phyloP scores from a whole-genome alignment of 495 filamentous ascomycete species.

The Elaphomyces granulatus region DNA sequence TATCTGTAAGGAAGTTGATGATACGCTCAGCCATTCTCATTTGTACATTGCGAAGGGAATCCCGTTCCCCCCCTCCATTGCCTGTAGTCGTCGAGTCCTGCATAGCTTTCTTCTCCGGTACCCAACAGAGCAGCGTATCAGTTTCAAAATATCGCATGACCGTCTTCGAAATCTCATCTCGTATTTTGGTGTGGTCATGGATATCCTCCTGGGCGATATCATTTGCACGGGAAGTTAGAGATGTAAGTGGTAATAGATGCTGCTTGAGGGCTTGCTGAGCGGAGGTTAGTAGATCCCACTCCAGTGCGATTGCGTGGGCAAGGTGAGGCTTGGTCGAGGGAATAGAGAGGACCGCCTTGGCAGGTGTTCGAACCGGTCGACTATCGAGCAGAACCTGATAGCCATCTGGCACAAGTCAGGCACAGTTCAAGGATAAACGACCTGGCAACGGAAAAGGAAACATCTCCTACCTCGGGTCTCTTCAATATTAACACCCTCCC shows the following conservation, averaged over 20 bases:
- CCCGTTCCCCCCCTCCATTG: constrained; percentile 18
- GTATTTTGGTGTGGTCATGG: constrained; percentile 23
- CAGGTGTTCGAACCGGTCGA: constrained; percentile 63
- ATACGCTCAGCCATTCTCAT: constrained; percentile 48
- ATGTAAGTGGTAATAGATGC: constrained; percentile 84
- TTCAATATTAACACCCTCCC: constrained; percentile 63
- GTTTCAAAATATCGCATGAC: constrained; percentile 80
- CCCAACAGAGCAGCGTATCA: constrained; percentile 89
- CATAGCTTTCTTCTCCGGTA: constrained; percentile 39
- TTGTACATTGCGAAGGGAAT: constrained; percentile 61
- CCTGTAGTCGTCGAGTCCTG: constrained; percentile 13
- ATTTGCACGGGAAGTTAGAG: constrained; percentile 60
- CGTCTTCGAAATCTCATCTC: constrained; percentile 46
- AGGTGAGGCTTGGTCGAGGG: constrained; percentile 65
- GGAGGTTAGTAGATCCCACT: constrained; percentile 78
- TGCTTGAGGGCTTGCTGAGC: constrained; percentile 60
- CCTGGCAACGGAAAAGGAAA: neutral
- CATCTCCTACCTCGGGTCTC: constrained; percentile 35
- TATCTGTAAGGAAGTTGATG: constrained; percentile 49
- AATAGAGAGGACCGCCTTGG: constrained; percentile 54
- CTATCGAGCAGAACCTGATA: constrained; percentile 66
- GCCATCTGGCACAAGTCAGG: constrained; percentile 31
- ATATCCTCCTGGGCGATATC: constrained; percentile 61
- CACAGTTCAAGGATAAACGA: neutral
- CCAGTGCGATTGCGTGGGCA: constrained; percentile 72